Base-by-base conservation (phyloP, 805 yeast species). In the Metschnikowia anglica region DNA sequence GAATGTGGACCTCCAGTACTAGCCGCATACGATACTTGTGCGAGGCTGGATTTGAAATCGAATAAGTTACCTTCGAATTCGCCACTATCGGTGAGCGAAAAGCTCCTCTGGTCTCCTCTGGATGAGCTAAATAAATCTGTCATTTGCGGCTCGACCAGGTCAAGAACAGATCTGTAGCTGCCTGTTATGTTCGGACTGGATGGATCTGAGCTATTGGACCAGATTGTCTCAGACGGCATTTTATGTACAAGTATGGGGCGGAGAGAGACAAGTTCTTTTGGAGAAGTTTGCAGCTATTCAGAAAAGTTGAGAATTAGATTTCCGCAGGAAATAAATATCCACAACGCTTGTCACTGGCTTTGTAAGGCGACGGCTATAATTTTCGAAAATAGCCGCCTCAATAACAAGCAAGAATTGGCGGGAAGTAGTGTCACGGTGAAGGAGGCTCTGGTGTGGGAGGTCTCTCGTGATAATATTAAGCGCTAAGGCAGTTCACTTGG, bases 31-130 rank as follows among this genome's bases (percentile, higher is more conserved):
- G 53, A 49, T 25, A 49, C 55, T 24, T 48, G 53, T 23, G 56
- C 49, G 33, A 53, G 64, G 8, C 77, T 78, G 45, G 68, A 65
- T 49, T 70, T 73, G 49, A 72, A 61, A n/a, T 76, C 78, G 55
- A 75, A 74, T 5, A 68, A 63, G 29, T 58, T 62, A 9, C 63
- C 45, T 45, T 67, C 75, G n/a, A 65, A 62, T 38, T 73, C 79
- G 33, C 75, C 62, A n/a, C 65, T 67, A 43, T 66, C 74, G 38
- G 63, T 61, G 48, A 65, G 62, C 5, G 77, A 72, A 44, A 70
- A 64, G 39, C 73, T 61, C 48, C 77, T 61, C 17, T 53, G 55
- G 29, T 48, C 54, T 17, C 34, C 40, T 18, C 36, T 32, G 29
- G 48, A 15, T 15, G 47, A 27, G 32, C 43, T 49, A 17, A 66